Evolutionary conservation across 2,329 filamentous ascomycete species (phyloP).

Genomic region (Fusarium tjaetaba): DNA sequence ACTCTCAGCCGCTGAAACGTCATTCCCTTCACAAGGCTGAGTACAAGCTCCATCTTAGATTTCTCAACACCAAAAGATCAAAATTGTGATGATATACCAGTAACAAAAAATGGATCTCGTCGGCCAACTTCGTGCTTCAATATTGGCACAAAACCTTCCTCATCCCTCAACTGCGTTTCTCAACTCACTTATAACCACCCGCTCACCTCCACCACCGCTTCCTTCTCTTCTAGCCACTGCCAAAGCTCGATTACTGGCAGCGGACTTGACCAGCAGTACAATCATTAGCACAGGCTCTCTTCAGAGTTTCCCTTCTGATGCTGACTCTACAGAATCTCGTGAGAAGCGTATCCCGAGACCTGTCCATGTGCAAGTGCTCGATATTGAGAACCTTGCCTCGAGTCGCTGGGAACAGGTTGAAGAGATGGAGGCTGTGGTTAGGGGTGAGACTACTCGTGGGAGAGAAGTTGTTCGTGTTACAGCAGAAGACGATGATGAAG

Average conservation of each 20-base stretch:
- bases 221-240: constrained; percentile 81
- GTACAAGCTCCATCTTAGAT: not conserved
- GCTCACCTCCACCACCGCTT: constrained; percentile 68
- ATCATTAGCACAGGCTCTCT: constrained; percentile 56
- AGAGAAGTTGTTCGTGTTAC: constrained; percentile 81
- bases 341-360: constrained; percentile 68
- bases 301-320: constrained; percentile 62
- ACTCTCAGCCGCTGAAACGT: constrained; percentile 40
- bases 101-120: constrained; percentile 45
- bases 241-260: constrained; percentile 80
- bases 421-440: constrained; percentile 76
- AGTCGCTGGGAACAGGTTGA: constrained; percentile 91
- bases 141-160: constrained; percentile 65
- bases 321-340: constrained; percentile 62
- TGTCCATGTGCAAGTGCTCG: constrained; percentile 82
- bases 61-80: constrained; percentile 19
- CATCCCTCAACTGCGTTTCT: constrained; percentile 68
- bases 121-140: constrained; percentile 61
- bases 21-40: constrained; percentile 38
- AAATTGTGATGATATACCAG: not conserved
- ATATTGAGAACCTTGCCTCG: constrained; percentile 82
- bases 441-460: constrained; percentile 79
- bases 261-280: constrained; percentile 71
- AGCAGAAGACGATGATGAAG: constrained; percentile 54
- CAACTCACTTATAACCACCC: constrained; percentile 66